A percentile compares a stretch with the other conserved stretches of the same genome.
These are phyloP conservation scores for Ramaria rubella DNA, from an alignment of 768 basidiomycete genomes.

Conservation along the genomic window DNA sequence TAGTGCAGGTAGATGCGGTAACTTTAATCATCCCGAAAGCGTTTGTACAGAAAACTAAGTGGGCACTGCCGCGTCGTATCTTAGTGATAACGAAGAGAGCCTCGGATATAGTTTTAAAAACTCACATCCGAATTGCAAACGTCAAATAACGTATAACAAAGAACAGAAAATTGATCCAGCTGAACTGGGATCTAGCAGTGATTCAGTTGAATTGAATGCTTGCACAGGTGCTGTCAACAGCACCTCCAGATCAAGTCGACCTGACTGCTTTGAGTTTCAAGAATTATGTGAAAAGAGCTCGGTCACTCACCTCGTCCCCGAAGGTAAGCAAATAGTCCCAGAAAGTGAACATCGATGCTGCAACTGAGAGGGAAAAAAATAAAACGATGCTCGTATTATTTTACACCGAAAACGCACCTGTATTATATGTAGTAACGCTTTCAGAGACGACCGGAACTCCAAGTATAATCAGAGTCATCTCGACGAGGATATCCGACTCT, in stretches of 20 bases:
- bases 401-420: not conserved
- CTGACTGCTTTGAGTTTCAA: no score
- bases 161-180: not conserved
- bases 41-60: constrained; percentile 1
- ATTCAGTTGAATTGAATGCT: not conserved
- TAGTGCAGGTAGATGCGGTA: not conserved
- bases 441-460: constrained; percentile 2
- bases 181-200: not conserved
- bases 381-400: not conserved
- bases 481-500: not conserved
- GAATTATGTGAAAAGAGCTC: not conserved
- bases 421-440: constrained; percentile 4
- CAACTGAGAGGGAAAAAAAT: not conserved
- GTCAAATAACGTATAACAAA: constrained; percentile 1
- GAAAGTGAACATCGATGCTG: constrained; percentile 1
- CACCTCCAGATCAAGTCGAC: constrained; percentile 2
- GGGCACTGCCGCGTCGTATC: not conserved
- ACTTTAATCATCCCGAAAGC: not conserved
- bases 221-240: not conserved
- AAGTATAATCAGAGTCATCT: not conserved
- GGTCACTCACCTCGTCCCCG: not conserved
- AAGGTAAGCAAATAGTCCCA: constrained; percentile 4
- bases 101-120: no score
- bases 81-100: not conserved
- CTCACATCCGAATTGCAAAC: not conserved